These are phyloP conservation scores for Trichoderma sp. DNA, from an alignment of 2,329 filamentous ascomycete genomes.

Conservation along the genomic window DNA sequence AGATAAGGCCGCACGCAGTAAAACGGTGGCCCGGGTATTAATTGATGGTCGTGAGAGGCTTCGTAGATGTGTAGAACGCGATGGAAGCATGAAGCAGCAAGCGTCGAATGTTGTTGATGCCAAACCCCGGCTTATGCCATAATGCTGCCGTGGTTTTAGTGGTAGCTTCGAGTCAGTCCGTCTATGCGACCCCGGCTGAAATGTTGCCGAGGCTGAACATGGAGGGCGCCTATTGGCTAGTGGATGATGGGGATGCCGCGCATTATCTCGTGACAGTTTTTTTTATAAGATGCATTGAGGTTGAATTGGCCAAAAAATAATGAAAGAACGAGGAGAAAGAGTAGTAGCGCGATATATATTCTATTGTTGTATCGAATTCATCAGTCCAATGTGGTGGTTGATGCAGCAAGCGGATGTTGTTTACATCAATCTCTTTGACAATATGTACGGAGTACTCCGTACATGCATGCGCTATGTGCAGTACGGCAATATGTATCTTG, in stretches of 20 bases:
- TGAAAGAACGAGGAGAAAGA: background rate
- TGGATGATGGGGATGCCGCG: background rate
- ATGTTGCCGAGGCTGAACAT: constrained; percentile 16
- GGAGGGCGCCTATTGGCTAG: constrained; percentile 9
- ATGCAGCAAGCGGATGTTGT: background rate
- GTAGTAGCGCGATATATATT: background rate
- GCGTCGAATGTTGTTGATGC: constrained; percentile 6
- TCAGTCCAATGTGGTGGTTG: background rate
- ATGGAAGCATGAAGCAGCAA: constrained; percentile 1
- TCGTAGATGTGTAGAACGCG: background rate
- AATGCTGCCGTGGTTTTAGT: background rate
- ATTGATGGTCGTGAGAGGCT: constrained; percentile 2
- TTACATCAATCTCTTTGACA: background rate
- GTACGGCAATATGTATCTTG: background rate
- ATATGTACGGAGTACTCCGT: background rate
- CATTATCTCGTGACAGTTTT: background rate
- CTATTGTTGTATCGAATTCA: background rate
- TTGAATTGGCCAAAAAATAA: background rate
- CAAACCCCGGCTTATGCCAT: constrained; percentile 13
- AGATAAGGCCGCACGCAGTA: background rate
- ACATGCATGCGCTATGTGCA: background rate
- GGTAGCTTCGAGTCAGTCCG: constrained; percentile 13
- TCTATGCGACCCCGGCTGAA: constrained; percentile 4
- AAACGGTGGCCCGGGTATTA: background rate
- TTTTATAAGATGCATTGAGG: background rate